A percentile compares a stretch with the other conserved stretches of the same genome.
phyloP scores from a whole-genome alignment of 2,329 filamentous ascomycete genomes.

The Calonectria henricotiae region DNA sequence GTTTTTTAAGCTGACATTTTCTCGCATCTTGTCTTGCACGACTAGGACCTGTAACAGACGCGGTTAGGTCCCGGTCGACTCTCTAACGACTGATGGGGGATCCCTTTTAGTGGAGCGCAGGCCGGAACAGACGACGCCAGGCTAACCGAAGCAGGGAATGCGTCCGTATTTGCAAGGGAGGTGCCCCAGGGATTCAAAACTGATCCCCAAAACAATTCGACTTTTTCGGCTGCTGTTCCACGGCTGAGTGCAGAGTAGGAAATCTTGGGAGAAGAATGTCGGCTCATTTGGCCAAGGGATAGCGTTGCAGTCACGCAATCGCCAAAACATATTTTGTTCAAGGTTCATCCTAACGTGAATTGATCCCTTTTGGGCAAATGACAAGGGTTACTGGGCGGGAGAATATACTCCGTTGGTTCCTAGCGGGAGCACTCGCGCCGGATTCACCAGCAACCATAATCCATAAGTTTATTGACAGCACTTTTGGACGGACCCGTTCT shows the following conservation, averaged over 20 bases:
- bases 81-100: conserved; percentile 1
- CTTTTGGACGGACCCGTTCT: neutral
- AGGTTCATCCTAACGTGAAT: conserved; percentile 4
- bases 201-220: neutral
- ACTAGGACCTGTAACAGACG: conserved; percentile 9
- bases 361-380: neutral
- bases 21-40: neutral
- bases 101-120: neutral
- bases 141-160: conserved; percentile 3
- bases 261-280: neutral
- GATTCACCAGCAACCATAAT: conserved; percentile 2
- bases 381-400: neutral
- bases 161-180: neutral
- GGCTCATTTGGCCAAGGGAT: neutral
- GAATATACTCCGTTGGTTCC: conserved; percentile 2
- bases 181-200: neutral
- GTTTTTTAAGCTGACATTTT: neutral
- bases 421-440: conserved; percentile 7
- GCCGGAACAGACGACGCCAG: neutral
- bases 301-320: neutral
- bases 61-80: neutral
- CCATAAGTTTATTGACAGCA: conserved; percentile 17
- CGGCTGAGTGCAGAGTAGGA: neutral
- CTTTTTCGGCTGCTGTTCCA: neutral
- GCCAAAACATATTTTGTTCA: conserved; percentile 14